Percentiles rank a stretch among this genome's conserved stretches.
phyloP scores from a whole-genome alignment of 176 grass and related monocot genomes.

The Chrysopogon serrulatus region DNA sequence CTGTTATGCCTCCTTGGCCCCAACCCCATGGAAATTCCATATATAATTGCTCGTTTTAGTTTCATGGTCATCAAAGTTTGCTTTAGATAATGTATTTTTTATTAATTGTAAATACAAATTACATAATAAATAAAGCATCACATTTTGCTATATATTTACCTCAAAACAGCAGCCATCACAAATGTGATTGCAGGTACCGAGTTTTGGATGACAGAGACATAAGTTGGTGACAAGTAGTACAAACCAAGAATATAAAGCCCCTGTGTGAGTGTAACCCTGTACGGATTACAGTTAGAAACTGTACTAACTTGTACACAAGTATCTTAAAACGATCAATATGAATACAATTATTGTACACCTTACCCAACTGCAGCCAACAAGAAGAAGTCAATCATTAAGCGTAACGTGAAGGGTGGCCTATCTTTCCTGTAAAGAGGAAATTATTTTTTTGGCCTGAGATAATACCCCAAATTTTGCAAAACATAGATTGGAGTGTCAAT shows the following conservation, averaged over 20 bases:
- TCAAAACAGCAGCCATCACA: constrained; percentile 43
- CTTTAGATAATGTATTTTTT: not conserved
- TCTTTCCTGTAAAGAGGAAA: constrained; percentile 17
- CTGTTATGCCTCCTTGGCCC: not conserved
- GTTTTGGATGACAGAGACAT: constrained; percentile 67
- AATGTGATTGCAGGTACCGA: constrained; percentile 54
- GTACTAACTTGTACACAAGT: not conserved
- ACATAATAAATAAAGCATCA: not conserved
- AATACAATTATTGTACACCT: not conserved
- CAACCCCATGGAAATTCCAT: not conserved
- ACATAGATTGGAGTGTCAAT: not conserved
- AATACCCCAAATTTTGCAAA: not conserved
- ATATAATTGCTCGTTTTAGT: not conserved
- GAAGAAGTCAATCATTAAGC: constrained; percentile 53
- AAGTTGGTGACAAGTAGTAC: constrained; percentile 57
- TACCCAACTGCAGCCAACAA: constrained; percentile 55
- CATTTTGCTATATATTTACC: constrained; percentile 13
- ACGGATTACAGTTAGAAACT: not conserved
- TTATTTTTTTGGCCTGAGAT: not conserved
- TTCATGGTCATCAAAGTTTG: not conserved
- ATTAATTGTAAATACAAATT: not conserved
- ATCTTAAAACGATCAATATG: not conserved
- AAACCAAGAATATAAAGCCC: constrained; percentile 52
- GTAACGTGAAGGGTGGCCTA: constrained; percentile 58
- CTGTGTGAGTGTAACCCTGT: constrained; percentile 55